Evolutionary conservation across 2,329 filamentous ascomycete genomes (phyloP), one percentile per base, ranked within the genome.

Genomic region (Stachybotrys chartarum): DNA sequence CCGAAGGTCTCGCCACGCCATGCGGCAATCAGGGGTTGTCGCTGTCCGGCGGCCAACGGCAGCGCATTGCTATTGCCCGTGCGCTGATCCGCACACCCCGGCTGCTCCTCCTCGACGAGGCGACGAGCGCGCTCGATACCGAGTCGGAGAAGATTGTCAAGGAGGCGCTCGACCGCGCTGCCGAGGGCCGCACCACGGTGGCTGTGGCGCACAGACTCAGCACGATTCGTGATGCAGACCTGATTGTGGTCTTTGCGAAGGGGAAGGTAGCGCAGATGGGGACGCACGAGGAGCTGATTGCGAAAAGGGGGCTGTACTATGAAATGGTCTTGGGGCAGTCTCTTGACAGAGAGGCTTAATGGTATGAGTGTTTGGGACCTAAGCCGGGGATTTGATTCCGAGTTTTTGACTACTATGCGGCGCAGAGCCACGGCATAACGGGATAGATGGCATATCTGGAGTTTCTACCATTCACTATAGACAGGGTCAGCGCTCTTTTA

Each of bases 21-120:
- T 86, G 87, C 24, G 87, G 87, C 1, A 81, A 86, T 60, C 80
- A 82, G 51, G 87, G 87, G 0, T 80, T 86, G 17, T 84, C 86
- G 56, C 73, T 91, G 1, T 89, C 85, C 1, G 88, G 88, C 30
- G 88, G 88, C 1, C 87, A 91, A 66, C 76, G 86, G 7, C 87
- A 91, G 66, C 82, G 86, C 24, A 80, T 90, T 39, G 86, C 87
- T 8, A 91, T 91, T 58, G 88, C 87, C 0, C 77, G 88, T 7
- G 85, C 85, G 11, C 84, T 91, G 31, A 77, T 91, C 54, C 82
- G 85, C 50, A 74, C 83, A 52, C 87, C 87, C 0, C 72, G 75
- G 0, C 81, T 91, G 2, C 71, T 91, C 3, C 79, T 91, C 6
- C 74, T 91, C 0, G 88, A 91, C 62, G 88, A 91, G 69, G 88